Evolutionary conservation across 1,284 basidiomycete species (phyloP), one percentile per base, ranked within the genome.

Genomic region (Ustilago hordei): DNA sequence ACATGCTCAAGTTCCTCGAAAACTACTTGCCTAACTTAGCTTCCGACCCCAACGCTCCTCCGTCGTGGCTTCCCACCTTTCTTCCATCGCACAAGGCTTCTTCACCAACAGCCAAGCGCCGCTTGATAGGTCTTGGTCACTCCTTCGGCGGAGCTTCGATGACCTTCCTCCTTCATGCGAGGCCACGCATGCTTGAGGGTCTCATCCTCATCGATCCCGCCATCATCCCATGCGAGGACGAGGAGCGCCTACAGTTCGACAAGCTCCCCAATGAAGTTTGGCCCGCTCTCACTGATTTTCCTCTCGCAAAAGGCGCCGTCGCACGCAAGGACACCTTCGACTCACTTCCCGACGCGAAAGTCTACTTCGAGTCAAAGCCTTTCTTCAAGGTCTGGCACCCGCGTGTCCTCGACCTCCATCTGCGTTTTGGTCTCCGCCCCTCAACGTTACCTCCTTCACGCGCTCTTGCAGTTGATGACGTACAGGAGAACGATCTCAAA

Each of bases 171-270:
- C 91, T 92, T 1, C 78, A 91, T 17, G 88, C 89, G 12, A 86
- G 88, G 60, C 93, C 94, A 0, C 87, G 88, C 1, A 87, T 95
- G 9, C 94, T 95, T 86, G 88, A 91, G 17, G 89, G 90, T 0
- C 86, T 96, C 38, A 88, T 94, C 53, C 89, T 95, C 11, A 87
- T 95, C 32, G 95, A 98, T 84, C 94, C 95, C 0, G 89, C 93
- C 62, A 90, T 94, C 41, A 74, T 88, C 4, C 87, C 87, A 2
- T 54, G 86, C 81, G 80, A 81, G 11, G 57, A 64, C 3, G 58
- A 62, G 9, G 38, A 60, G 35, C 17, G 13, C 2, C 55, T 62
- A 39, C 48, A 71, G n/a, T 34, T 65, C 47, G 35, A 60, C 52
- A 60, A 60, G 34, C 56, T 74, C 6, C 61, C 55, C 31, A 65